A percentile compares a stretch with the other conserved stretches of the same genome.
phyloP scores from a whole-genome alignment of 345 rosid genomes.

The Dipteronia sinensis region DNA sequence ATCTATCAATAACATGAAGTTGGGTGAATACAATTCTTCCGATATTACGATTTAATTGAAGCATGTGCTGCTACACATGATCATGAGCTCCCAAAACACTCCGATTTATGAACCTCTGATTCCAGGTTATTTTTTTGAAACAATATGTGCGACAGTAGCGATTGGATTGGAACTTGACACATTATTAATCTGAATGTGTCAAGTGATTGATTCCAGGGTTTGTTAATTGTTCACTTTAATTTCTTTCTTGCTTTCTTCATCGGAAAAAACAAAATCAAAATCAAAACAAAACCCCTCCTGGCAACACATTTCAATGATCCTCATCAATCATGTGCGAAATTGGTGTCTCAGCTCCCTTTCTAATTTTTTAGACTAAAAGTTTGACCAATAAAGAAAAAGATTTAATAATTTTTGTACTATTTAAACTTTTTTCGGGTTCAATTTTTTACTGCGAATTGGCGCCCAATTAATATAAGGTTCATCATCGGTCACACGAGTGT shows the following conservation, averaged over 20 bases:
- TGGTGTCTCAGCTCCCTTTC: background rate
- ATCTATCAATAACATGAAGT: background rate
- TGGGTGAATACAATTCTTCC: background rate
- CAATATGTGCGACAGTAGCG: no score
- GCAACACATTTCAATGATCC: background rate
- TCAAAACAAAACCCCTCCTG: background rate
- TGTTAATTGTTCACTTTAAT: background rate
- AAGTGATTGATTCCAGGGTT: no score
- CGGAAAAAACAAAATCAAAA: no score
- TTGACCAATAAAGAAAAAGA: background rate
- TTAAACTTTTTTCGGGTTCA: background rate
- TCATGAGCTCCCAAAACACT: background rate
- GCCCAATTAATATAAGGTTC: no score
- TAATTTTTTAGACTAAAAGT: background rate
- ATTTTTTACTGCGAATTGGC: background rate
- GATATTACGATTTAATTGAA: background rate
- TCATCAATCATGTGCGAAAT: background rate
- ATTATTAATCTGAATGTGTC: no score
- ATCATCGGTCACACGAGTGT: background rate
- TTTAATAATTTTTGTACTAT: background rate
- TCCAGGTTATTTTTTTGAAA: no score
- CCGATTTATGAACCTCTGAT: background rate
- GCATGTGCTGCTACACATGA: constrained; percentile 17
- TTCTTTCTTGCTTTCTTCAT: no score
- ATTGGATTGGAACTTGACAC: no score